Percentiles rank a stretch among this genome's conserved stretches.
phyloP scores from a whole-genome alignment of 345 rosid species.

The Eutrema japonicum region DNA sequence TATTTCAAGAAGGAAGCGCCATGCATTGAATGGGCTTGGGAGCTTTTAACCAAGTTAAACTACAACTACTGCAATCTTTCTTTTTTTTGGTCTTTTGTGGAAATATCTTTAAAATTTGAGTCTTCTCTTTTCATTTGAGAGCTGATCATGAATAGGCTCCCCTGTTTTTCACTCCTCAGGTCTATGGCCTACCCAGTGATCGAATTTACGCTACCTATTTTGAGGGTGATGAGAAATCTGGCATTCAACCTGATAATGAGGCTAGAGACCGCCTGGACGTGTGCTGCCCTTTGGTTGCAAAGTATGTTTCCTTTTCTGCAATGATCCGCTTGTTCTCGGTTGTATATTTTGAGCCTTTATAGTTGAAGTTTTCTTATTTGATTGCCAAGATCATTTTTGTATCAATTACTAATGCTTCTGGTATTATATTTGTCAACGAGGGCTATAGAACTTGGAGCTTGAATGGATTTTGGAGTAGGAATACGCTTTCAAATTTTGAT shows the following conservation, averaged over 20 bases:
- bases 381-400: constrained; percentile 53
- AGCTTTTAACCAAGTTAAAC: constrained; percentile 64
- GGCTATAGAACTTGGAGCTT: too few species aligned
- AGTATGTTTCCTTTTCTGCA: too few species aligned
- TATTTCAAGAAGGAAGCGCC: constrained; percentile 89
- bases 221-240: constrained; percentile 78
- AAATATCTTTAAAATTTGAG: background rate
- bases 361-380: constrained; percentile 65
- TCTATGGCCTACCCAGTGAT: constrained; percentile 65
- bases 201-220: constrained; percentile 84
- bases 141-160: background rate
- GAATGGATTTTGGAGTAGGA: too few species aligned
- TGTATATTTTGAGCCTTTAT: too few species aligned
- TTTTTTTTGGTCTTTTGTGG: too few species aligned
- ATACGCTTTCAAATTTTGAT: too few species aligned
- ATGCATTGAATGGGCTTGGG: constrained; percentile 82
- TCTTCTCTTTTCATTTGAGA: background rate
- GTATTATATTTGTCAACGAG: too few species aligned
- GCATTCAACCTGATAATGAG: constrained; percentile 74
- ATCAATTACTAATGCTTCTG: too few species aligned
- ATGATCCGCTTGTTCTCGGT: too few species aligned
- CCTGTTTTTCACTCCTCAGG: constrained; percentile 42
- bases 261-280: too few species aligned
- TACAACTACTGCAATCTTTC: background rate
- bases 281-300: too few species aligned